Evolutionary conservation across 768 basidiomycete genomes (phyloP).

Genomic region (Butyriboletus loyo): DNA sequence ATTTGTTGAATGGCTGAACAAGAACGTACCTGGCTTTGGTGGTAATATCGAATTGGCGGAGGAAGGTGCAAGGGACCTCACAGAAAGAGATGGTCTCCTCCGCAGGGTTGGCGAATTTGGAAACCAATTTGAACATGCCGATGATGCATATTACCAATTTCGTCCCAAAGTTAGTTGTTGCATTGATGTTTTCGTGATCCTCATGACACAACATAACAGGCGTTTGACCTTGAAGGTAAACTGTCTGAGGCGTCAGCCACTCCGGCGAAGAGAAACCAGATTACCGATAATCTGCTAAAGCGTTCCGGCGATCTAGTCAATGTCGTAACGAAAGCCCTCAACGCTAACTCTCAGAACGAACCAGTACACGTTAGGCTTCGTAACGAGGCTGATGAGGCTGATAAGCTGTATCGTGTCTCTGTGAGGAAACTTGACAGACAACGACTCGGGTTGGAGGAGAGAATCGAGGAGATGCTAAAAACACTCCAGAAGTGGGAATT

Average conservation of each 20-base stretch:
- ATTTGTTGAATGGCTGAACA: slow-evolving; percentile 79
- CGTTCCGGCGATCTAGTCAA: slow-evolving; percentile 67
- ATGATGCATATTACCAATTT: slow-evolving; percentile 84
- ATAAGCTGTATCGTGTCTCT: slow-evolving; percentile 72
- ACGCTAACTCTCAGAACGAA: slow-evolving; percentile 46
- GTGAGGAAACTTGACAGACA: slow-evolving; percentile 84
- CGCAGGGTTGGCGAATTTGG: slow-evolving; percentile 81
- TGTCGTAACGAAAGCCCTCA: slow-evolving; percentile 71
- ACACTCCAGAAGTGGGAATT: slow-evolving; percentile 80
- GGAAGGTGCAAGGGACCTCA: slow-evolving; percentile 56
- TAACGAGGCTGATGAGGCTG: slow-evolving; percentile 77
- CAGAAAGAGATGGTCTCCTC: slow-evolving; percentile 52
- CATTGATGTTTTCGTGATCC: slow-evolving; percentile 18
- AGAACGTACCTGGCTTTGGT: slow-evolving; percentile 73
- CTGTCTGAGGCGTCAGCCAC: slow-evolving; percentile 18
- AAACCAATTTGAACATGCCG: slow-evolving; percentile 73
- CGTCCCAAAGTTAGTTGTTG: slow-evolving; percentile 58
- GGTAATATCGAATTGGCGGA: slow-evolving; percentile 78
- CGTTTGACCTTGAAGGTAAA: slow-evolving; percentile 30
- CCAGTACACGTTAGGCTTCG: slow-evolving; percentile 69
- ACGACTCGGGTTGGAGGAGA: slow-evolving; percentile 81
- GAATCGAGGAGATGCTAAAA: slow-evolving; percentile 80
- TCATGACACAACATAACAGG: slow-evolving; percentile 21
- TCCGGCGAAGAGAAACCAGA: slow-evolving; percentile 32
- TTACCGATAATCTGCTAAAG: slow-evolving; percentile 60